These are phyloP conservation scores for Barnettozyma sucrosica DNA, from an alignment of 805 yeast genomes.

Conservation along the genomic window DNA sequence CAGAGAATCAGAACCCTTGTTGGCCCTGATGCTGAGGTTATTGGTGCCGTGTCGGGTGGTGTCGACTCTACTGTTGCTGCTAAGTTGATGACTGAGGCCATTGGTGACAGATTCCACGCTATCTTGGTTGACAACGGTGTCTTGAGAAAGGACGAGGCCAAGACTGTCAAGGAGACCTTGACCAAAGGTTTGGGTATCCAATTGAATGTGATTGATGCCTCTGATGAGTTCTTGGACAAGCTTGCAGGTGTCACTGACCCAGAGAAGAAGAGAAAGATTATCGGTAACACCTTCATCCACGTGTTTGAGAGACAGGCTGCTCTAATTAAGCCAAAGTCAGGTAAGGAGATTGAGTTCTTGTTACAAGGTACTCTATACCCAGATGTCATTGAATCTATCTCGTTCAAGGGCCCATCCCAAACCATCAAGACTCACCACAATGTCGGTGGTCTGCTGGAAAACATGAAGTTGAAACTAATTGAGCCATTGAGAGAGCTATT, in stretches of 20 bases:
- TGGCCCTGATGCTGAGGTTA: slow-evolving; percentile 97
- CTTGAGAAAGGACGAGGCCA: slow-evolving; percentile 91
- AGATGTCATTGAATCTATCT: slow-evolving; percentile 96
- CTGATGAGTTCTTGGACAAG: slow-evolving; percentile 80
- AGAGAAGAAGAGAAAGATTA: slow-evolving; percentile 97
- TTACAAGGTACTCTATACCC: slow-evolving; percentile 98
- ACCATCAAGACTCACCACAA: slow-evolving; percentile 99
- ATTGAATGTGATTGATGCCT: slow-evolving; percentile 89
- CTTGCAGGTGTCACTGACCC: slow-evolving; percentile 96
- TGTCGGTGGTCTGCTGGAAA: slow-evolving; percentile 95
- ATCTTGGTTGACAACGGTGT: slow-evolving; percentile 97
- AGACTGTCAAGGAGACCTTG: slow-evolving; percentile 78
- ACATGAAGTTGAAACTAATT: slow-evolving; percentile 96
- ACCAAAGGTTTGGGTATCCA: slow-evolving; percentile 93
- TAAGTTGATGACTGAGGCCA: slow-evolving; percentile 95
- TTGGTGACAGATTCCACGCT: slow-evolving; percentile 98
- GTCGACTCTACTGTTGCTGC: slow-evolving; percentile 99
- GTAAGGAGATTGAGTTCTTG: slow-evolving; percentile 84
- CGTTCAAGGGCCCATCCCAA: slow-evolving; percentile 99
- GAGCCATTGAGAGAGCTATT: slow-evolving; percentile 98
- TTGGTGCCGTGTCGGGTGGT: slow-evolving; percentile 99
- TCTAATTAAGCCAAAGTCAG: slow-evolving; percentile 81
- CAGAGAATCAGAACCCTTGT: slow-evolving; percentile 85
- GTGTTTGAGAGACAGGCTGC: slow-evolving; percentile 96
- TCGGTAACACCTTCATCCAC: slow-evolving; percentile 95